Evolutionary conservation across 495 filamentous ascomycete species (phyloP), one percentile per base, ranked within the genome.

Genomic region (Talaromyces ruber): DNA sequence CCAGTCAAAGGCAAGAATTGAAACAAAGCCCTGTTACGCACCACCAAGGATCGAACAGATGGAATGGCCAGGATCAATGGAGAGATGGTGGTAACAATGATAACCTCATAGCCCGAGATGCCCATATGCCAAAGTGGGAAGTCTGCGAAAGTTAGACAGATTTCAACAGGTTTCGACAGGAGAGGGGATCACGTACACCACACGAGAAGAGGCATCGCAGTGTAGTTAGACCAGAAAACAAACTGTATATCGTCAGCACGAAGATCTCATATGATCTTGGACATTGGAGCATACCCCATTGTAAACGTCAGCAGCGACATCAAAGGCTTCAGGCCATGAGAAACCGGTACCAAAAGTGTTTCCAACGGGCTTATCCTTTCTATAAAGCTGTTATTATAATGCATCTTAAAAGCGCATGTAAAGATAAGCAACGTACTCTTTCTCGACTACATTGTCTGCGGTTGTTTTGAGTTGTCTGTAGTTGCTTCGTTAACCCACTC

Each of bases 51-150:
- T 43, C 89, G 87, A 45, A 97, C 54, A 2, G 87, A 80, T 30
- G 75, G 79, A 61, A 93, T 87, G 26, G 80, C 84, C 30, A 98
- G 87, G n/a, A 97, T 72, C 24, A 92, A 77, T 0, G 95, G 94
- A 5, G 92, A 89, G 57, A 91, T 68, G n/a, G 88, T 92, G 64
- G 81, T 81, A 82, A 96, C 85, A 71, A 99, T 85, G 63, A 93
- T 79, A 26, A 87, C 87, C 75, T 99, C 95, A 65, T 96, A 97
- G 61, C 95, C 95, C 7, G 95, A 99, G 63, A 99, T 92, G 62
- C 95, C 95, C 95, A 99, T 98, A 72, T 97, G 86, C 95, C 95
- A 99, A n/a, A 99, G 83, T 16, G 94, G 94, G 69, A 99, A 99
- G 71, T 96, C 90, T 92, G 64, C 51, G 57, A 18, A 58, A 62